These are phyloP conservation scores for Fusarium drepaniforme DNA, from an alignment of 2,329 filamentous ascomycete species.

Conservation along the genomic window DNA sequence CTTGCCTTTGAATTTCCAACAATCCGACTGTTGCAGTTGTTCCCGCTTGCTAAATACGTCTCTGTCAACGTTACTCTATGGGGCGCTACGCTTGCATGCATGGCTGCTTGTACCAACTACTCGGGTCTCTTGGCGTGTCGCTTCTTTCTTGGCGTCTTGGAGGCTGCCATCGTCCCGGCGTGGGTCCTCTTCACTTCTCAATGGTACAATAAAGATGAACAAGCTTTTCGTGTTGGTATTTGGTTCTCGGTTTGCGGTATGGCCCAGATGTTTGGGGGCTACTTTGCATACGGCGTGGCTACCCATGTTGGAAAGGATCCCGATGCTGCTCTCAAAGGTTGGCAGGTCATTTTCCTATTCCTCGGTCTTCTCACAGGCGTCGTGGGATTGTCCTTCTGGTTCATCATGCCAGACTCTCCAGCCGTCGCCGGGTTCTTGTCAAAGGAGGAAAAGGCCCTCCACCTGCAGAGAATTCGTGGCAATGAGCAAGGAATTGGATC, in stretches of 20 bases:
- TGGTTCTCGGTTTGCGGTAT: slow-evolving; percentile 37
- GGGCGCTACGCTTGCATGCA: slow-evolving; percentile 42
- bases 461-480: slow-evolving; percentile 23
- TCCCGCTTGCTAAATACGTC: slow-evolving; percentile 54
- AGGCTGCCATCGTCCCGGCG: slow-evolving; percentile 24
- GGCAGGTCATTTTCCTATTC: slow-evolving; percentile 33
- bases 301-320: slow-evolving; percentile 32
- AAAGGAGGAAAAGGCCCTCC: slow-evolving; percentile 18
- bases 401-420: slow-evolving; percentile 30
- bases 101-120: slow-evolving; percentile 32
- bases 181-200: slow-evolving; percentile 37
- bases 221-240: slow-evolving; percentile 35
- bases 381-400: slow-evolving; percentile 25
- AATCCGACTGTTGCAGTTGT: slow-evolving; percentile 52
- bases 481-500: slow-evolving; percentile 34
- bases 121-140: slow-evolving; percentile 24
- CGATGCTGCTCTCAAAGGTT: slow-evolving; percentile 11
- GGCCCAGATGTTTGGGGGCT: slow-evolving; percentile 39
- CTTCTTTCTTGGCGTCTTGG: slow-evolving; percentile 30
- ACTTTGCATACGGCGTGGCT: slow-evolving; percentile 37
- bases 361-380: slow-evolving; percentile 17
- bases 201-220: slow-evolving; percentile 39
- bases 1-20: slow-evolving; percentile 54
- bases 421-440: slow-evolving; percentile 18
- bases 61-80: slow-evolving; percentile 51